Base-by-base conservation (phyloP, 768 basidiomycete species). In the Antrodiella citrinella region DNA sequence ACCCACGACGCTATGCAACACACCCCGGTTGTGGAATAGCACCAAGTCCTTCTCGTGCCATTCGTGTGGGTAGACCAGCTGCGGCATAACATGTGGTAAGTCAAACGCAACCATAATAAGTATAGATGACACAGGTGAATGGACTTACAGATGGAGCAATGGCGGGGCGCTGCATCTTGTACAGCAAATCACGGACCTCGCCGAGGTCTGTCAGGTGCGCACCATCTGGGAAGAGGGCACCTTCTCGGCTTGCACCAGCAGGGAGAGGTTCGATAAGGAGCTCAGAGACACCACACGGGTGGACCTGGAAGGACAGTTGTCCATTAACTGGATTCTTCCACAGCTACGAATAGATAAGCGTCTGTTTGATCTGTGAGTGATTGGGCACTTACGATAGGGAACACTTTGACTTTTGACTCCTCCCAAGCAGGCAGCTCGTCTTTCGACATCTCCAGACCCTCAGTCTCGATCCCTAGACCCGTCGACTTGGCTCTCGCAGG, bases 301-400 rank as follows among this genome's bases (percentile, higher is more conserved):
- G 93, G 3, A 95, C 92, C 62, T 97, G 81, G 69, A 94, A 83
- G 63, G 94, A 89, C 19, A 97, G 74, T 1, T 72, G 70, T 21
- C 83, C 82, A 11, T 91, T 95, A 5, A 80, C 78, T 0, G 91
- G 90, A 66, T 94, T 95, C 74, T 94, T 94, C 93, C 93, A 95
- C 4, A 85, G 64, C 85, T 91, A 54, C 43, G 39, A 25, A 41
- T 18, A 13, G 13, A 10, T 11, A 48, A 13, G 44, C 24, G 24
- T 49, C 21, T 45, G 26, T 57, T 22, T 12, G 4, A 18, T 50
- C 23, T 18, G 18, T 10, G 35, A 38, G n/a, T 38, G 45, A 25
- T 10, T 20, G 13, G 44, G 40, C 22, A 58, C 73, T 41, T 52
- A 76, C 80, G 52, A 89, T 62, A 22, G 91, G 90, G 48, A 84